Percentiles rank a stretch among this genome's conserved stretches.
Evolutionary conservation across 805 yeast species (phyloP).

Genomic region (Nakazawaea sp.): DNA sequence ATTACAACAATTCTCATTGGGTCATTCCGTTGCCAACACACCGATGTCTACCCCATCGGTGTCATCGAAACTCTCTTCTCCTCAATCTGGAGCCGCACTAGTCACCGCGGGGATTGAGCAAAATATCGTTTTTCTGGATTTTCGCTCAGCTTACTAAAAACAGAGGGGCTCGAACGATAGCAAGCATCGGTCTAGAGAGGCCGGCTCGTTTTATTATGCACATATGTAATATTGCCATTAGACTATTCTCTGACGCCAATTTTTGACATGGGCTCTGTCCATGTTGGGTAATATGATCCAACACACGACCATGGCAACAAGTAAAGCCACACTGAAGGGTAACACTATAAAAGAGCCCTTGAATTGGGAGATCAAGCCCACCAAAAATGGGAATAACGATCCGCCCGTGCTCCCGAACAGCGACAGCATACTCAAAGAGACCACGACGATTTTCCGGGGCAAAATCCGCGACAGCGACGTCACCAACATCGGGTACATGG

Average conservation of each 20-base stretch:
- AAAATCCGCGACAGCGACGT: slow-evolving; percentile 33
- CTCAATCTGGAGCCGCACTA: too few species aligned
- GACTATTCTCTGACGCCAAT: slow-evolving; percentile 18
- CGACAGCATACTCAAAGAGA: slow-evolving; percentile 41
- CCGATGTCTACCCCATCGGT: too few species aligned
- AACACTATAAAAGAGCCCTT: slow-evolving; percentile 41
- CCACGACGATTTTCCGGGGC: slow-evolving; percentile 44
- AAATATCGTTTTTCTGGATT: too few species aligned
- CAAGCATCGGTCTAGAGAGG: too few species aligned
- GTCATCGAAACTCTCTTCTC: too few species aligned
- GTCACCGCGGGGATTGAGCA: too few species aligned
- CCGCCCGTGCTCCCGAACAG: slow-evolving; percentile 55
- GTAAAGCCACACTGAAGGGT: slow-evolving; percentile 36
- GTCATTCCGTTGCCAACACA: too few species aligned
- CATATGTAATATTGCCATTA: too few species aligned
- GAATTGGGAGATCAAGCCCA: slow-evolving; percentile 41
- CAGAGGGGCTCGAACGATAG: too few species aligned
- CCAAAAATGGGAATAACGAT: slow-evolving; percentile 44
- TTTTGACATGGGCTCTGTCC: slow-evolving; percentile 23
- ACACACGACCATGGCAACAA: slow-evolving; percentile 24
- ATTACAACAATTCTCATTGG: too few species aligned
- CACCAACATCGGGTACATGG: slow-evolving; percentile 49
- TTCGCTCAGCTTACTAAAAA: too few species aligned
- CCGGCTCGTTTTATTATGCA: too few species aligned
- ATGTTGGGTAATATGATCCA: slow-evolving; percentile 41